Evolutionary conservation across 352 stramenopile species (phyloP).

Genomic region (Phytophthora macrochlamydospora): DNA sequence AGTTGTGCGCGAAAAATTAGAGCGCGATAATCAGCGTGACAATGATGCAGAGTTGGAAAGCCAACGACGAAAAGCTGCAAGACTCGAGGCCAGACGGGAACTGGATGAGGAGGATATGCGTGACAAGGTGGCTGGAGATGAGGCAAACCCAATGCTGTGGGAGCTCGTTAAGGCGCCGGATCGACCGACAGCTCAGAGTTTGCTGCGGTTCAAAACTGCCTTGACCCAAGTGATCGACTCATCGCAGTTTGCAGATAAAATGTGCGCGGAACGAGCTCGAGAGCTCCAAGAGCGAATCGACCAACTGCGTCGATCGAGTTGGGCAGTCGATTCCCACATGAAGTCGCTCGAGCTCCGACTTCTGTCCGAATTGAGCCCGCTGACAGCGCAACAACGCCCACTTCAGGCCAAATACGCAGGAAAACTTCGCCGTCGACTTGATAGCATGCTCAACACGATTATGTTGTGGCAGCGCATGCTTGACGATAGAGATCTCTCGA

Average conservation of each 20-base stretch:
- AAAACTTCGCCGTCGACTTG: conserved; percentile 34
- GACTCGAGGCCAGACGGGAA: conserved; percentile 14
- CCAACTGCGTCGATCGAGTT: conserved; percentile 14
- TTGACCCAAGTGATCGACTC: conserved; percentile 18
- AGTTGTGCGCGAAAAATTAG: conserved; percentile 10
- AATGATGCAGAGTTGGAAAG: conserved; percentile 21
- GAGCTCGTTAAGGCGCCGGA: conserved; percentile 20
- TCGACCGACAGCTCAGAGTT: conserved; percentile 15
- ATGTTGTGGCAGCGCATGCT: conserved; percentile 38
- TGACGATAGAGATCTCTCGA: conserved; percentile 13
- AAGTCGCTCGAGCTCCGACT: conserved; percentile 43
- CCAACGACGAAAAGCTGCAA: neutral
- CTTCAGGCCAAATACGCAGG: conserved; percentile 47
- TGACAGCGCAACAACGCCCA: conserved; percentile 14
- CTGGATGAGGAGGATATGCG: conserved; percentile 15
- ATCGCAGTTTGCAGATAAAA: conserved; percentile 18
- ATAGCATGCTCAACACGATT: conserved; percentile 23
- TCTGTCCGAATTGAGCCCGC: conserved; percentile 29
- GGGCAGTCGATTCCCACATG: conserved; percentile 32
- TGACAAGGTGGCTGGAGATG: neutral
- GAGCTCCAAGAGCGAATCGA: conserved; percentile 37
- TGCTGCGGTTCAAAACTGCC: conserved; percentile 12
- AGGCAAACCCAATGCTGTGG: conserved; percentile 23
- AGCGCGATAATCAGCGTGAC: conserved; percentile 18
- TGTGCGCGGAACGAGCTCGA: conserved; percentile 26